Evolutionary conservation across 176 grass and related monocot species (phyloP), one percentile per base, ranked within the genome.

Genomic region (Microstegium vimineum): DNA sequence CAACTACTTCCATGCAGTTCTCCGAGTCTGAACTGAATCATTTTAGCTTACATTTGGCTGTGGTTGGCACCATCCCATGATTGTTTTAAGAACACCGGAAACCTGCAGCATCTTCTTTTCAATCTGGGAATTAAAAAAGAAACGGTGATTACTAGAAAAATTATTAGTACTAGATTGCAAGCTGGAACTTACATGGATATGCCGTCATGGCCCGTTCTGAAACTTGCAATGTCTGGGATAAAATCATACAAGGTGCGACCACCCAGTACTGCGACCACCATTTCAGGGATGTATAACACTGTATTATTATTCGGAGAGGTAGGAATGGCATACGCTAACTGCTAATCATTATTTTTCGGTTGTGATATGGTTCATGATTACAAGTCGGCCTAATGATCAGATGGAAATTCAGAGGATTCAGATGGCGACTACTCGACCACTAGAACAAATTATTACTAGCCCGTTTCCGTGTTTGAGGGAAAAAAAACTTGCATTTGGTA

Each of bases 261-360:
- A 68, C 34, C 20, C n/a, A n/a, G n/a, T n/a, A n/a, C n/a, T n/a
- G 42, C 37, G 9, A 12, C 9, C 7, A 68, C 34, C 20, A 34
- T 2, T 69, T 69, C 34, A 42, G 12, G 5, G 22, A 42, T 70
- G 67, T 8, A 4, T 8, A 13, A 5, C 4, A 12, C 25, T 5
- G 59, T 15, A 62, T 27, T 30, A 10, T 45, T 72, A 6, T 73
- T 59, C 20, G 16, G 67, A 28, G 33, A 68, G 66, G 66, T 69
- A 4, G 36, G 6, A 26, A 42, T 70, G 22, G 37, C 45, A 23
- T 41, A 32, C 23, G 45, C 60, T 66, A 66, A 79, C 61, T 22
- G 28, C 45, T 67, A 73, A 84, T 79, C 67, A 79, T 65, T 69
- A 79, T 65, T 69, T 22, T 22, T 81, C 71, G 36, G 78, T 82